Evolutionary conservation across 2,329 filamentous ascomycete species (phyloP).

Genomic region (Pseudogymnoascus sp.): DNA sequence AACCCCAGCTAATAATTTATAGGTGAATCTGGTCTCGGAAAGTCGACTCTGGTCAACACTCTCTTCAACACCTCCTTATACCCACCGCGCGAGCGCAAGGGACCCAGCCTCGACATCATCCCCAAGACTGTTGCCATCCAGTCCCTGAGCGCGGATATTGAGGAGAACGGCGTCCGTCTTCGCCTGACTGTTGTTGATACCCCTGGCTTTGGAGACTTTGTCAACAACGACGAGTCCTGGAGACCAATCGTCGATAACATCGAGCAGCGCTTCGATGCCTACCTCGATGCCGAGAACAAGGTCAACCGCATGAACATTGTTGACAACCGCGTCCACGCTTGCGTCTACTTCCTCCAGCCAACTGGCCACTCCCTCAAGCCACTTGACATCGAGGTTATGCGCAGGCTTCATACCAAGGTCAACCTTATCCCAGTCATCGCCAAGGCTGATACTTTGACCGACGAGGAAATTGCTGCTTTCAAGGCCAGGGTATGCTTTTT

Average conservation of each 20-base stretch:
- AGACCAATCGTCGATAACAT: slow-evolving; percentile 99
- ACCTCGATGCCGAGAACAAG: slow-evolving; percentile 99
- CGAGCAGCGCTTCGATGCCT: slow-evolving; percentile 96
- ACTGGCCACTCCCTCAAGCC: slow-evolving; percentile 98
- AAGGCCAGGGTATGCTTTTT: slow-evolving; percentile 76
- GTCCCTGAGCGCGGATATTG: slow-evolving; percentile 92
- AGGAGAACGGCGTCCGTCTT: slow-evolving; percentile 95
- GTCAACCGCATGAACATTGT: slow-evolving; percentile 99
- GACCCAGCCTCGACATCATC: slow-evolving; percentile 93
- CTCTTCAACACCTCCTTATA: slow-evolving; percentile 99
- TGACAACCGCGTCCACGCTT: slow-evolving; percentile 97
- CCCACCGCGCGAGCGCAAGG: slow-evolving; percentile 96
- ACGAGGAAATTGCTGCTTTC: slow-evolving; percentile 90
- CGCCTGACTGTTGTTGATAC: slow-evolving; percentile 96
- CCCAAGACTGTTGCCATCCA: slow-evolving; percentile 96
- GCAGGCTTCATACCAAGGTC: slow-evolving; percentile 98
- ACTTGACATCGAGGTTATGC: slow-evolving; percentile 98
- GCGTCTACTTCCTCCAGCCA: slow-evolving; percentile 99
- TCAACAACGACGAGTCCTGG: slow-evolving; percentile 99
- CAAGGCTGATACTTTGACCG: slow-evolving; percentile 95
- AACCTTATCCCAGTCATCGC: slow-evolving; percentile 99
- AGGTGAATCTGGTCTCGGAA: slow-evolving; percentile 99
- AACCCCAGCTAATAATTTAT: slow-evolving; percentile 11
- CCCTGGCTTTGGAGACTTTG: slow-evolving; percentile 96
- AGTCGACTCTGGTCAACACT: slow-evolving; percentile 98